Base-by-base conservation (phyloP, 2,329 filamentous ascomycete genomes). In the Fusarium penzigii region DNA sequence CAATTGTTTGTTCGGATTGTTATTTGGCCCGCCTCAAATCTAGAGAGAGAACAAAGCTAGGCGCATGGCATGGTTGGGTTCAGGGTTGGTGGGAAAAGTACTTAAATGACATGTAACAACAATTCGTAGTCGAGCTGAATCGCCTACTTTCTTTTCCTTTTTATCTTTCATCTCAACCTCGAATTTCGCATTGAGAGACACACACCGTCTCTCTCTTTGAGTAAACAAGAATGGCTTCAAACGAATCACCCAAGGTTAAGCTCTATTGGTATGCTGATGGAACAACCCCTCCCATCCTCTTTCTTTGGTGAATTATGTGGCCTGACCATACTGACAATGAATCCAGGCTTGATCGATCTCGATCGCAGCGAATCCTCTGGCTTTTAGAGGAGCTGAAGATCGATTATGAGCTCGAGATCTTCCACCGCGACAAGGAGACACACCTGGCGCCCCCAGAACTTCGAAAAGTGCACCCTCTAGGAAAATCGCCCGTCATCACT, bases 321-420 rank as follows among this genome's bases (percentile, higher is more conserved):
- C 32, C 5, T 9, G 9, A 11, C 40, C 13, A 34, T 29, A 25
- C 39, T 59, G 11, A 59, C 29, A 7, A 17, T 11, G 9, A 11
- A 20, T n/a, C n/a, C 60, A 95, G 91, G 91, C 87, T 96, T 55
- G 83, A 93, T 63, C 78, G 88, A 62, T 95, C 91, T 50, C 88
- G 92, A 61, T 85, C 89, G 12, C 90, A 95, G 71, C 85, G 90
- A 56, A 88, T 93, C 52, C 76, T 94, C 42, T 96, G 90, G 89
- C 85, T 96, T 7, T 82, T 96, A 41, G 89, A 94, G 69, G 90
- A 93, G 71, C 85, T 94, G 56, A 80, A 88, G 41, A 71, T 96
- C 34, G 80, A 87, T 29, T 96, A 96, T 72, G 84, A 92, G 56
- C 74, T 97, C 52, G 84, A 93, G 65, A 80, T 88, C 48, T 94